A percentile compares a stretch with the other conserved stretches of the same genome.
Conservation (phyloP, 2,329 filamentous ascomycete genomes). For the Acephala macrosclerotiorum region DNA sequence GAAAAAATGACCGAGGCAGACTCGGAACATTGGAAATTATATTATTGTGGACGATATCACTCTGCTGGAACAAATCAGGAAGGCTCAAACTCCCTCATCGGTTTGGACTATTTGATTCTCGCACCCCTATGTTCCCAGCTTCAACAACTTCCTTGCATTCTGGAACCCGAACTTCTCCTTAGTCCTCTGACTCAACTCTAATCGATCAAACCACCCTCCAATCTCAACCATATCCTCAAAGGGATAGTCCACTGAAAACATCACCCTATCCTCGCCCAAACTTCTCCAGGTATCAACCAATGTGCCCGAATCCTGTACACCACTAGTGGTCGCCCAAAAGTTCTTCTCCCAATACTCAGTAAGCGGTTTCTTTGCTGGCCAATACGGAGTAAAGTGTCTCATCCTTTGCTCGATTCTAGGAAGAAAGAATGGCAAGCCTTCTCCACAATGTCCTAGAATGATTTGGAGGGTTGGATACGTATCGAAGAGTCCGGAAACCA, state of each 20-base stretch:
- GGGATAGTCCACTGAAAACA: conserved; percentile 56
- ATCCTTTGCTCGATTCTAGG: conserved; percentile 56
- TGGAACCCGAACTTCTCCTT: conserved; percentile 26
- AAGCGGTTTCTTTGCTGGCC: conserved; percentile 48
- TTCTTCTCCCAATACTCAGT: conserved; percentile 61
- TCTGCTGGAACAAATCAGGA: background rate
- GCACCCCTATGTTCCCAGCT: background rate
- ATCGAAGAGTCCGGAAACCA: conserved; percentile 35
- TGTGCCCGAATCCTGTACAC: conserved; percentile 52
- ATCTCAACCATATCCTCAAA: conserved; percentile 33
- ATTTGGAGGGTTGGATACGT: conserved; percentile 33
- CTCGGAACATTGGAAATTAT: background rate
- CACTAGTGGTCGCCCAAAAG: conserved; percentile 63
- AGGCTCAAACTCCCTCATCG: no score
- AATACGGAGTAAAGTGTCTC: conserved; percentile 40
- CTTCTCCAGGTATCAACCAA: conserved; percentile 52
- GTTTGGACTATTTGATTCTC: no score
- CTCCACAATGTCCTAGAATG: conserved; percentile 37
- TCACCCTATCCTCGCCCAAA: conserved; percentile 50
- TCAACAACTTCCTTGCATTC: conserved; percentile 26
- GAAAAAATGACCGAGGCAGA: conserved; percentile 25
- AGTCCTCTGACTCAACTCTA: conserved; percentile 20
- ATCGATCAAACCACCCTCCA: conserved; percentile 30
- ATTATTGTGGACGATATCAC: background rate
- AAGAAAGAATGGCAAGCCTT: conserved; percentile 50